Evolutionary conservation across 768 basidiomycete genomes (phyloP).

Genomic region (Suillus variegatus): DNA sequence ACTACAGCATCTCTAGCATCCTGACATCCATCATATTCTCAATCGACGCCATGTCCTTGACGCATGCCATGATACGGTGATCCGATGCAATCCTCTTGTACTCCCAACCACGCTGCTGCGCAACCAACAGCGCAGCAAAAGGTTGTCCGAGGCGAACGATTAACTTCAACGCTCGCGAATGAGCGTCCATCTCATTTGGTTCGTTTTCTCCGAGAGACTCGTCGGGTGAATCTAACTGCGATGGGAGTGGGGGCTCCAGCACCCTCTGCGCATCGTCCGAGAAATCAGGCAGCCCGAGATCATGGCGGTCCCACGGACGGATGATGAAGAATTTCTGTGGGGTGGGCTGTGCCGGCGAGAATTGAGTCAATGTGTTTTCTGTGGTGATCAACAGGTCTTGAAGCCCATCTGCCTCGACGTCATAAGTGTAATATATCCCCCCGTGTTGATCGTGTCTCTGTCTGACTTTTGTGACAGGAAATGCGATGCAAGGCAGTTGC

Average conservation of each 20-base stretch:
- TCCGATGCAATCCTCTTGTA: background rate
- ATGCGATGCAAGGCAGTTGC: background rate
- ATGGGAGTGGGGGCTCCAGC: too few species aligned
- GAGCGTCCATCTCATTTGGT: background rate
- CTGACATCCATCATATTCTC: background rate
- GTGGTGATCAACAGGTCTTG: background rate
- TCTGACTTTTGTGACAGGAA: background rate
- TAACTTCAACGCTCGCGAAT: background rate
- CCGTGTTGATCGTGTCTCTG: background rate
- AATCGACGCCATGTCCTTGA: background rate
- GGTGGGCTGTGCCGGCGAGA: background rate
- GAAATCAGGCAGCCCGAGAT: background rate
- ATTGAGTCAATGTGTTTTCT: background rate
- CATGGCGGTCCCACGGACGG: background rate
- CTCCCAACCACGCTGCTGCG: background rate
- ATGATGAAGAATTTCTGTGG: background rate
- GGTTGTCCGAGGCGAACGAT: background rate
- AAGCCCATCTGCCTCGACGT: background rate
- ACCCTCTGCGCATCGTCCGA: background rate
- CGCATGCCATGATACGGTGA: background rate
- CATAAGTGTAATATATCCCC: background rate
- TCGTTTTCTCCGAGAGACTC: background rate
- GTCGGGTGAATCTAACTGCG: background rate
- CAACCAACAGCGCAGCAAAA: background rate
- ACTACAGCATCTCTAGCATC: background rate